These are phyloP conservation scores for Boletus sp. DNA, from an alignment of 768 basidiomycete genomes.

Conservation along the genomic window DNA sequence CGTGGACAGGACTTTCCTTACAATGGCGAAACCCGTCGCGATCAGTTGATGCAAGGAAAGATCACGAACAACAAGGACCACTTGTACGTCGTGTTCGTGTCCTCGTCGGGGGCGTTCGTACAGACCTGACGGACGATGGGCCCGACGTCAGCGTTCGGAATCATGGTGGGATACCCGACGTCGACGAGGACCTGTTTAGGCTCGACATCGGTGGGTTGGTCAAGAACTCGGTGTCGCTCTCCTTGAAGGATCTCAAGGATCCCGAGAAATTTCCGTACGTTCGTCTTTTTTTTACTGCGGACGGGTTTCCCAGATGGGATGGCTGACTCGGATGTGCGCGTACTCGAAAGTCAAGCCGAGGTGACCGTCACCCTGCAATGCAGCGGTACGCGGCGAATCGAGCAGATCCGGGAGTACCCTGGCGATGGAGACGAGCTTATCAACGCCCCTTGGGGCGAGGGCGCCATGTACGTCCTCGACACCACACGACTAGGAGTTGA, in stretches of 20 bases:
- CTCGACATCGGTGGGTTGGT: conserved; percentile 55
- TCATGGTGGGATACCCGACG: conserved; percentile 52
- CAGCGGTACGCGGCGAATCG: conserved; percentile 51
- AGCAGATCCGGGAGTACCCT: conserved; percentile 51
- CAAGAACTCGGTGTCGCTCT: conserved; percentile 42
- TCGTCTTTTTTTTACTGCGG: not conserved
- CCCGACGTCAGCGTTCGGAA: conserved; percentile 43
- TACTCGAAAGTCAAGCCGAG: conserved; percentile 39
- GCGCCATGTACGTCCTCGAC: conserved; percentile 41
- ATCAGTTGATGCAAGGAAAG: conserved; percentile 43
- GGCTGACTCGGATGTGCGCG: not conserved
- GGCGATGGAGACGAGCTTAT: conserved; percentile 56
- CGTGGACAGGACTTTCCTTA: conserved; percentile 46
- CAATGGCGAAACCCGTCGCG: conserved; percentile 50
- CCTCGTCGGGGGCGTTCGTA: not conserved
- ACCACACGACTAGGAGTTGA: not conserved
- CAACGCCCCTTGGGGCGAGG: conserved; percentile 52
- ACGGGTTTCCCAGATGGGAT: not conserved
- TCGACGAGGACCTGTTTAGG: conserved; percentile 44
- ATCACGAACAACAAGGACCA: conserved; percentile 49
- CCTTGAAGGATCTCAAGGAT: conserved; percentile 49
- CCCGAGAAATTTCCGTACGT: conserved; percentile 46
- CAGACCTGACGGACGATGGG: no score
- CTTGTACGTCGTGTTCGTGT: conserved; percentile 38
- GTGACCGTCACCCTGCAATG: conserved; percentile 56